Evolutionary conservation across 495 filamentous ascomycete genomes (phyloP).

Genomic region (Xanthoparmelia taractica): DNA sequence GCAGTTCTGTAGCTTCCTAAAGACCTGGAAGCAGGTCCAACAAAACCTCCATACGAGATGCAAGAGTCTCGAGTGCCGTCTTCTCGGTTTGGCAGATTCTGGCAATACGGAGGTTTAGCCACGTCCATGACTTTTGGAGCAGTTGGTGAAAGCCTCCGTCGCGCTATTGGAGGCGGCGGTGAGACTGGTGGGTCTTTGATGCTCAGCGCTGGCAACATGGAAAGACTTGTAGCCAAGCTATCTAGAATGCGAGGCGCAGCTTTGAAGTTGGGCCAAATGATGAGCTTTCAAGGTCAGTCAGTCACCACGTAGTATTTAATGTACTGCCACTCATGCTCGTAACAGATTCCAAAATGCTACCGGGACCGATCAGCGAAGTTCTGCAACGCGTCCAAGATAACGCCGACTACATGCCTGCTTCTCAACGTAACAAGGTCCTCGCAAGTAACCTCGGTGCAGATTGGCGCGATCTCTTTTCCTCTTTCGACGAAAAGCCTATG

Average conservation of each 20-base stretch:
- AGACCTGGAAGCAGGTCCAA: slow-evolving; percentile 19
- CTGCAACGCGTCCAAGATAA: slow-evolving; percentile 92
- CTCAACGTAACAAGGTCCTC: slow-evolving; percentile 80
- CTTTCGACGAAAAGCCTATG: slow-evolving; percentile 86
- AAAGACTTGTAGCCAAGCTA: slow-evolving; percentile 82
- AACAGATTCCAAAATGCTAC: slow-evolving; percentile 86
- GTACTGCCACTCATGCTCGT: slow-evolving; percentile 17
- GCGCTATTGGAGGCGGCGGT: slow-evolving; percentile 51
- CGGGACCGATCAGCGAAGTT: slow-evolving; percentile 73
- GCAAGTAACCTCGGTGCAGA: slow-evolving; percentile 67
- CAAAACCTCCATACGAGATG: slow-evolving; percentile 54
- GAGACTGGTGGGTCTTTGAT: slow-evolving; percentile 63
- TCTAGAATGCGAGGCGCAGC: slow-evolving; percentile 97
- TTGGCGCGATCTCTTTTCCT: slow-evolving; percentile 75
- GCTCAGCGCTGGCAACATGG: slow-evolving; percentile 83
- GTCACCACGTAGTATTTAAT: slow-evolving; percentile 10
- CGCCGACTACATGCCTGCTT: slow-evolving; percentile 95
- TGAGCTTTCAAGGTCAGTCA: slow-evolving; percentile 74
- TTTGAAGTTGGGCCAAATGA: slow-evolving; percentile 94
- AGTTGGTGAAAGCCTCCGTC: slow-evolving; percentile 70
- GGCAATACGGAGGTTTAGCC: slow-evolving; percentile 90
- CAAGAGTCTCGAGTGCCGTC: slow-evolving; percentile 86
- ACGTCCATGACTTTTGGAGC: slow-evolving; percentile 96
- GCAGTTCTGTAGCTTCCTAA: slow-evolving; percentile 27
- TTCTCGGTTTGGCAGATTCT: slow-evolving; percentile 74